Base-by-base conservation (phyloP, 805 yeast species). In the Starmerella sp. region DNA sequence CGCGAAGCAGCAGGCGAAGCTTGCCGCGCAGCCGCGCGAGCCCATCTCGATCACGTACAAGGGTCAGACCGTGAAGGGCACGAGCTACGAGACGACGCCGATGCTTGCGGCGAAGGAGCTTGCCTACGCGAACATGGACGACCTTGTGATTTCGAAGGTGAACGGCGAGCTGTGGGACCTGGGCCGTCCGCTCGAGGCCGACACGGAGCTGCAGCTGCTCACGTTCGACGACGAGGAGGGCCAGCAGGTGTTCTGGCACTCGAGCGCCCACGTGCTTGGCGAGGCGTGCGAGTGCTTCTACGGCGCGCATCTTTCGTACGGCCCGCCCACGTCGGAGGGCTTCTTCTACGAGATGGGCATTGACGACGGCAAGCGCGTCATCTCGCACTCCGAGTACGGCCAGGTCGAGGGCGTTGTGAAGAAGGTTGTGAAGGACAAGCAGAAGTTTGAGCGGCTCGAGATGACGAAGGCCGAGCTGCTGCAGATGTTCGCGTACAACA, bases 241-340 rank as follows among this genome's bases (percentile, higher is more conserved):
- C 71, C 87, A 84, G 69, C 81, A 82, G 61, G 97, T 91, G 37
- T 93, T 93, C 74, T 93, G 98, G 98, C 98, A 93, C 71, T 93
- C 98, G 2, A 85, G 96, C 62, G 98, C 98, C 52, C 98, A 93
- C 73, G 91, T 93, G 54, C 75, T 93, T 64, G 98, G 98, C 73
- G 98, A 93, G 75, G 91, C 97, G 49, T 86, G 96, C 75, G 98
- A 93, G 75, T 84, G 96, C 71, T 93, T 88, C 71, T 76, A 84
- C 69, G 97, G 97, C 63, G 95, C 95, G 61, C 96, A 91, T 70
- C 81, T 93, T 62, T 82, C 87, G 70, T 75, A 82, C 60, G 98
- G 98, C 62, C 98, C 98, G 35, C 98, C 98, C 70, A 91, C 96
- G 57, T 88, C 84, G 54, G 97, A 91, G 61, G 98, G 98, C 47